Evolutionary conservation across 2,329 filamentous ascomycete species (phyloP).

Genomic region (Remersonia thermophila): DNA sequence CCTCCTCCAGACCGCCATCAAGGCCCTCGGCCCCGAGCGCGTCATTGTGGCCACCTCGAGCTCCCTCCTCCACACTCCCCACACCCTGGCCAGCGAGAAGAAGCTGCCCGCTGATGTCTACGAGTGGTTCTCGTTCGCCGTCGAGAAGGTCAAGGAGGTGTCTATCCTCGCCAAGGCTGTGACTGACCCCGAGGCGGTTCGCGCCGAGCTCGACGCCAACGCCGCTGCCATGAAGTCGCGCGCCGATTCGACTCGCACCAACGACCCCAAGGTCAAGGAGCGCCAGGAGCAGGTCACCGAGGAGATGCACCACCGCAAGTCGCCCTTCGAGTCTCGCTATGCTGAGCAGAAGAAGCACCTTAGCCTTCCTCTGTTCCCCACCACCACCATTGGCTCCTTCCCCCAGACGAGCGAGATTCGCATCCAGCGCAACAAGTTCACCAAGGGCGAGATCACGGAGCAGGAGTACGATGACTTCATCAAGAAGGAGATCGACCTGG

Average conservation of each 20-base stretch:
- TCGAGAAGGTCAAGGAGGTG: conserved; percentile 86
- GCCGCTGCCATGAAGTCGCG: conserved; percentile 87
- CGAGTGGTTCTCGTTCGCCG: conserved; percentile 98
- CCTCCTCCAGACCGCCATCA: conserved; percentile 74
- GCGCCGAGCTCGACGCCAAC: conserved; percentile 87
- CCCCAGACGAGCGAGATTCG: conserved; percentile 99
- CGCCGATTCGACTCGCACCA: conserved; percentile 85
- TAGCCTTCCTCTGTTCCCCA: conserved; percentile 92
- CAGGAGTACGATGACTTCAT: conserved; percentile 98
- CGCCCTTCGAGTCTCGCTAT: conserved; percentile 74
- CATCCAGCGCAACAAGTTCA: conserved; percentile 92
- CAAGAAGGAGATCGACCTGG: conserved; percentile 92
- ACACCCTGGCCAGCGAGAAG: conserved; percentile 98
- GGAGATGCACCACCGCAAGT: conserved; percentile 85
- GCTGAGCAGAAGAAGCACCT: conserved; percentile 82
- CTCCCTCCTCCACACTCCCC: conserved; percentile 95
- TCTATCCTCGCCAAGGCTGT: conserved; percentile 93
- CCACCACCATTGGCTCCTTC: conserved; percentile 98
- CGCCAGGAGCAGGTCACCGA: conserved; percentile 78
- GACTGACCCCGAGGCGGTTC: conserved; percentile 76
- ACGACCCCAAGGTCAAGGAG: conserved; percentile 95
- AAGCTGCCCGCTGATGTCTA: conserved; percentile 86
- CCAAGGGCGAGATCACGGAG: conserved; percentile 91
- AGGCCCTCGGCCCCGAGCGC: conserved; percentile 93
- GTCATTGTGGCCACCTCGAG: conserved; percentile 94